Percentiles rank a stretch among this genome's conserved stretches.
phyloP scores from a whole-genome alignment of 2,329 filamentous ascomycete genomes.

The Ophiobolus disseminans region DNA sequence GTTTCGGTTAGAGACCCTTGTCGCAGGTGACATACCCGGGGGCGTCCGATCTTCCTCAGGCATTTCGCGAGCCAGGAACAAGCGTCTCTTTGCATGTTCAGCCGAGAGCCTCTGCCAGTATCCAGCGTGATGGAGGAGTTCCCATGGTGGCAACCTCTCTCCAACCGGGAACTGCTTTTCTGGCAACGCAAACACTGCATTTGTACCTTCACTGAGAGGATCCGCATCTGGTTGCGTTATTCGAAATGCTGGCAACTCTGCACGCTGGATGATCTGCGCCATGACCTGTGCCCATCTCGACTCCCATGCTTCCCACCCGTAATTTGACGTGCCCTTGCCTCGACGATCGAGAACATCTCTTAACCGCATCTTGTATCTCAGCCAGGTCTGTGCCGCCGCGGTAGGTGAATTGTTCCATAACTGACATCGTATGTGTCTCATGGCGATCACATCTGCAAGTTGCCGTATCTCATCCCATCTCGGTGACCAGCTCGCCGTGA shows the following conservation, averaged over 20 bases:
- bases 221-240: conserved; percentile 30
- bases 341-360: conserved; percentile 79
- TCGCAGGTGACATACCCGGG: conserved; percentile 63
- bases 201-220: conserved; percentile 37
- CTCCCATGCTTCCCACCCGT: conserved; percentile 95
- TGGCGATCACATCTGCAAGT: conserved; percentile 79
- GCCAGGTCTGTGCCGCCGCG: conserved; percentile 80
- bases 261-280: conserved; percentile 64
- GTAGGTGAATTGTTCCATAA: conserved; percentile 82
- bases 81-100: conserved; percentile 59
- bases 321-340: conserved; percentile 85
- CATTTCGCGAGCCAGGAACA: conserved; percentile 61
- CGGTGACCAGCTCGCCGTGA: conserved; percentile 86
- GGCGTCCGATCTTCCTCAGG: conserved; percentile 65
- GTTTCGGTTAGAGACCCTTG: conserved; percentile 61
- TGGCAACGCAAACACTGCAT: conserved; percentile 54
- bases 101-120: conserved; percentile 66
- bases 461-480: conserved; percentile 94
- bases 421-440: conserved; percentile 82
- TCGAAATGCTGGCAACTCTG: conserved; percentile 57
- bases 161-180: conserved; percentile 59
- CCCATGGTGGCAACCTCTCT: conserved; percentile 64
- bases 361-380: conserved; percentile 75
- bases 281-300: conserved; percentile 71
- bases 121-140: conserved; percentile 66